Conservation (phyloP, 345 rosid genomes). For the Mallotus nudiflorus region DNA sequence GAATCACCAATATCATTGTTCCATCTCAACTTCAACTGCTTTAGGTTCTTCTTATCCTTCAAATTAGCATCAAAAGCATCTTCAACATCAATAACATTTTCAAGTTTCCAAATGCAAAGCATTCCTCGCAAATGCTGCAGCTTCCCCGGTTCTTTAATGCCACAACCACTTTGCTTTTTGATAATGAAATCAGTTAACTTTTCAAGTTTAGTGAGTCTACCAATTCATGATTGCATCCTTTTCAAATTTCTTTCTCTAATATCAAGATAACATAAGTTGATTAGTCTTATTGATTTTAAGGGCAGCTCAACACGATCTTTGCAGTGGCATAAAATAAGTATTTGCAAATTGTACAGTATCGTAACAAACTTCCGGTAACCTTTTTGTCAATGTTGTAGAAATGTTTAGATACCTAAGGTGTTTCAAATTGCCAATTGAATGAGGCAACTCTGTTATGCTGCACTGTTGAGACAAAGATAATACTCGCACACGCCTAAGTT, state of each 20-base stretch:
- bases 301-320: neutral
- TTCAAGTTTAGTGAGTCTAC: slow-evolving; percentile 1
- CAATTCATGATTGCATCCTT: slow-evolving; percentile 5
- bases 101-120: no score
- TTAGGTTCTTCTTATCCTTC: no score
- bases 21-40: no score
- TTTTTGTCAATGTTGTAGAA: neutral
- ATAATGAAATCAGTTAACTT: neutral
- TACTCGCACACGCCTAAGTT: neutral
- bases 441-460: neutral
- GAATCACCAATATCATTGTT: no score
- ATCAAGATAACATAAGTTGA: neutral
- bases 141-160: neutral
- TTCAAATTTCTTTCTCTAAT: neutral
- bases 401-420: neutral
- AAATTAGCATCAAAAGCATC: no score
- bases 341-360: slow-evolving; percentile 2
- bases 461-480: neutral
- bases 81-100: no score
- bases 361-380: neutral
- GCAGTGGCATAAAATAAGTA: neutral
- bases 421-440: neutral
- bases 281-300: neutral
- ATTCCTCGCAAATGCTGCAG: no score
- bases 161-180: neutral